phyloP scores from a whole-genome alignment of 2,329 filamentous ascomycete genomes.

The Ophiocordyceps camponoti-leonardi region DNA sequence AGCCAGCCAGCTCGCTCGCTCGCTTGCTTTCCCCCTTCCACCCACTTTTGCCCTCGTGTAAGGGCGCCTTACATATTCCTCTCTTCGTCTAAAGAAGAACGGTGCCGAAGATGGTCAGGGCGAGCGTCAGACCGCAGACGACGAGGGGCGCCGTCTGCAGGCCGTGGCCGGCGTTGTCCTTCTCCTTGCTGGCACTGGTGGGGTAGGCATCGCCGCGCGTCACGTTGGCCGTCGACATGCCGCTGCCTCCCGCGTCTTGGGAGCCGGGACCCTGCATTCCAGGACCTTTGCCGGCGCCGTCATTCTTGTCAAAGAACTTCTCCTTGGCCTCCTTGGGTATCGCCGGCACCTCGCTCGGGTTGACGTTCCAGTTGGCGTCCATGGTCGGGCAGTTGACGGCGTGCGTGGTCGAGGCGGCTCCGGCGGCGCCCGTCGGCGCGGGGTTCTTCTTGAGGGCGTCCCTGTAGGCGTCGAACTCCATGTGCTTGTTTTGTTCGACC shows the following conservation, averaged over 20 bases:
- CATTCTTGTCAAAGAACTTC: neutral
- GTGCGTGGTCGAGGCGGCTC: conserved; percentile 28
- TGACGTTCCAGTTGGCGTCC: neutral
- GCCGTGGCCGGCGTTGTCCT: conserved; percentile 13
- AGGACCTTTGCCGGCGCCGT: neutral
- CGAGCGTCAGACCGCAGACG: conserved; percentile 16
- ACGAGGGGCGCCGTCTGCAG: conserved; percentile 15
- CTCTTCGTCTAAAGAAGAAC: conserved; percentile 16
- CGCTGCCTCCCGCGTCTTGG: neutral
- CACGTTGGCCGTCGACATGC: neutral
- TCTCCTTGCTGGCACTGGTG: conserved; percentile 7
- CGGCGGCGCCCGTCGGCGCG: conserved; percentile 31
- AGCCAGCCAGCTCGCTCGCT: conserved; percentile 3
- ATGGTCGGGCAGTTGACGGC: conserved; percentile 5
- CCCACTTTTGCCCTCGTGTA: neutral
- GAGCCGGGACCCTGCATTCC: neutral
- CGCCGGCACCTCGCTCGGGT: neutral
- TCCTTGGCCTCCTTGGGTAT: neutral
- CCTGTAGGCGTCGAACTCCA: conserved; percentile 42
- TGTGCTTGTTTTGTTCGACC: conserved; percentile 26
- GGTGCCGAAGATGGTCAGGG: conserved; percentile 21
- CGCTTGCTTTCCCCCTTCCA: too few species aligned
- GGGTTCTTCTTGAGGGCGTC: conserved; percentile 29
- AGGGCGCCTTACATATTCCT: too few species aligned
- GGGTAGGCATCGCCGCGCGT: conserved; percentile 15